phyloP scores from a whole-genome alignment of 106 monocot species.

The Allium cepa region DNA sequence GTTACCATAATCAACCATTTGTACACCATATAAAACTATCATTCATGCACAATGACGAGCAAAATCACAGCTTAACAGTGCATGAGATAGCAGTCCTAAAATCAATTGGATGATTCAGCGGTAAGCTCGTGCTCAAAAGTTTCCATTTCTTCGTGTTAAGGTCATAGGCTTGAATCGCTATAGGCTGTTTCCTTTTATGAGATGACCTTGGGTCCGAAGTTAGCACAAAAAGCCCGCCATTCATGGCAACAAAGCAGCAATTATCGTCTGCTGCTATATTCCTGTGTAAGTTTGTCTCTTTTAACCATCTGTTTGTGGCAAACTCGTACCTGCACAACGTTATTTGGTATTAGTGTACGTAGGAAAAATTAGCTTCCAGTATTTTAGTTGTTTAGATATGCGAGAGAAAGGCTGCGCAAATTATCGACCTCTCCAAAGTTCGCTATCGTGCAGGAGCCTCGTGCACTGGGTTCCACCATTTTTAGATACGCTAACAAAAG shows the following conservation, averaged over 20 bases:
- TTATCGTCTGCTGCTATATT: conserved; percentile 35
- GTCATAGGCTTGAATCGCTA: conserved; percentile 68
- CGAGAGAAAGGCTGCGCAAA: too few species aligned
- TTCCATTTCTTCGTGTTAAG: conserved; percentile 65
- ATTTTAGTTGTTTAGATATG: too few species aligned
- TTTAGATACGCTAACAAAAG: too few species aligned
- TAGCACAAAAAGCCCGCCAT: conserved; percentile 67
- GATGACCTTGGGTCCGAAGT: conserved; percentile 18
- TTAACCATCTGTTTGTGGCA: conserved; percentile 56
- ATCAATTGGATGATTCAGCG: conserved; percentile 40
- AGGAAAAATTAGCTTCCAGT: too few species aligned
- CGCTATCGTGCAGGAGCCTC: too few species aligned
- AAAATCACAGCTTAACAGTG: conserved; percentile 34
- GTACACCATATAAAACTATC: background rate
- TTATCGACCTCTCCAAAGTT: too few species aligned
- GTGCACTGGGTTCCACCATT: too few species aligned
- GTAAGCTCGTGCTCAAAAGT: conserved; percentile 38
- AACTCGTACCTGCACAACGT: conserved; percentile 46
- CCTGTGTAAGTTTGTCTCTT: conserved; percentile 43
- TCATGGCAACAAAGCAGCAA: conserved; percentile 65
- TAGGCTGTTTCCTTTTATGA: conserved; percentile 26
- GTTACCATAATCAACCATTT: too few species aligned
- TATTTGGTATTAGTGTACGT: too few species aligned
- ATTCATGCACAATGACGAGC: background rate
- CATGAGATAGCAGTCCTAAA: conserved; percentile 59